Percentiles rank a stretch among this genome's conserved stretches.
Evolutionary conservation across 2,329 filamentous ascomycete genomes (phyloP).

Genomic region (Xylaria sp.): DNA sequence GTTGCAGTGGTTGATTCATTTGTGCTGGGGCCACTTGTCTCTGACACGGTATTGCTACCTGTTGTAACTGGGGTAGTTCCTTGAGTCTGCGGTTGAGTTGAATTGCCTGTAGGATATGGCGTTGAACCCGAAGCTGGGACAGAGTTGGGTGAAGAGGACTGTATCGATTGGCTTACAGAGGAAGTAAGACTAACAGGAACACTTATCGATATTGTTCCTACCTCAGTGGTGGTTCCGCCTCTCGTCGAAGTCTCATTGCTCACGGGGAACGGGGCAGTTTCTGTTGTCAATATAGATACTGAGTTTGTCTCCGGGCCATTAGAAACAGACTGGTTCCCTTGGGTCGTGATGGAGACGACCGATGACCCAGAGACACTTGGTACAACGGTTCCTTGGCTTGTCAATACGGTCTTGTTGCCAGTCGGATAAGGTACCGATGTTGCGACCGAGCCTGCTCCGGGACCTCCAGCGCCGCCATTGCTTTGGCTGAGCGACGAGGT

Average conservation of each 20-base stretch:
- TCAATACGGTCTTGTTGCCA: conserved; percentile 1
- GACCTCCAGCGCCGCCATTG: conserved; percentile 10
- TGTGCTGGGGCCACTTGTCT: neutral
- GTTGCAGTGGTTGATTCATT: neutral
- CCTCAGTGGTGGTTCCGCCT: conserved; percentile 8
- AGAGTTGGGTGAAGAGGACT: neutral
- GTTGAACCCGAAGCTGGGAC: neutral
- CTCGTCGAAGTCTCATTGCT: conserved; percentile 10
- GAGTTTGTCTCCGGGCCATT: neutral
- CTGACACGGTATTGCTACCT: neutral
- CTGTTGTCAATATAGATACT: neutral
- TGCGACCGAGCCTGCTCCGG: neutral
- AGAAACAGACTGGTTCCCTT: neutral
- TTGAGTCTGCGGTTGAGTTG: conserved; percentile 1
- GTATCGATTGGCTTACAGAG: neutral
- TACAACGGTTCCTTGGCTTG: neutral
- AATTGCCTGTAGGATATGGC: neutral
- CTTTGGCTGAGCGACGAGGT: conserved; percentile 8
- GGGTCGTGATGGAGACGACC: neutral
- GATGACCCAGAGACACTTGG: neutral
- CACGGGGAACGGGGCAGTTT: conserved; percentile 8
- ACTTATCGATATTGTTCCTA: conserved; percentile 6
- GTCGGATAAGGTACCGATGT: neutral
- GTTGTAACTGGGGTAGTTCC: neutral
- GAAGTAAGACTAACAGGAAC: neutral